phyloP scores from a whole-genome alignment of 2,329 filamentous ascomycete genomes.

The Sarocladiaceae sp. region DNA sequence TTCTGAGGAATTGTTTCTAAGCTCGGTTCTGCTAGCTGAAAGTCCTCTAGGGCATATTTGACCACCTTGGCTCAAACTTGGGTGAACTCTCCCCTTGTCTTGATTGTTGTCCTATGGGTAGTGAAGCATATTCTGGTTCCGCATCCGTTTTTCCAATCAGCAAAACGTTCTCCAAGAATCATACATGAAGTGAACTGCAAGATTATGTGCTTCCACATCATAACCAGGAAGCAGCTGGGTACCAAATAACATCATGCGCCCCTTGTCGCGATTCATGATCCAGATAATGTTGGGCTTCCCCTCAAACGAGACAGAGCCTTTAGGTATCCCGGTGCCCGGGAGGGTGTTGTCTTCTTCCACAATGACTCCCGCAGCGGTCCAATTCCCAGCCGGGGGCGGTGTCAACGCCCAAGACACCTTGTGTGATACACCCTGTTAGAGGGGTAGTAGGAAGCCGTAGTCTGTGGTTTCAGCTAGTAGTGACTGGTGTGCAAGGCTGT shows the following conservation, averaged over 20 bases:
- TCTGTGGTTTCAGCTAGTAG: conserved; percentile 12
- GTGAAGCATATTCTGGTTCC: conserved; percentile 8
- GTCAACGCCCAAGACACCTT: conserved; percentile 12
- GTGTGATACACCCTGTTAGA: conserved; percentile 11
- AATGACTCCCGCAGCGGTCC: conserved; percentile 11
- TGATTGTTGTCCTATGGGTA: no score
- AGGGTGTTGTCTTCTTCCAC: conserved; percentile 10
- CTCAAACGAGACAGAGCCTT: conserved; percentile 12
- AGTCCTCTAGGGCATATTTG: no score
- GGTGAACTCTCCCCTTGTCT: no score
- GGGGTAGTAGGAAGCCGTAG: conserved; percentile 12
- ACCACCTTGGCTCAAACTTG: no score
- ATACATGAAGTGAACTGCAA: conserved; percentile 12
- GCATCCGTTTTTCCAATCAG: conserved; percentile 6
- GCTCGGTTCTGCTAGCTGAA: no score
- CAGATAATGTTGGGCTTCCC: conserved; percentile 12
- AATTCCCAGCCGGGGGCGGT: conserved; percentile 11
- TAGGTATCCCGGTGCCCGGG: conserved; percentile 11
- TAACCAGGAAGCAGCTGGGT: conserved; percentile 11
- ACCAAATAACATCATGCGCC: conserved; percentile 11
- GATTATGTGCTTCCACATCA: conserved; percentile 13
- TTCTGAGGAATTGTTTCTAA: no score
- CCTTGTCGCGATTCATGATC: conserved; percentile 13
- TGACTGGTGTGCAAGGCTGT: conserved; percentile 10
- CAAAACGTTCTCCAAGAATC: conserved; percentile 13